phyloP scores from a whole-genome alignment of 2,329 filamentous ascomycete genomes.

The Neonectria coccinea region DNA sequence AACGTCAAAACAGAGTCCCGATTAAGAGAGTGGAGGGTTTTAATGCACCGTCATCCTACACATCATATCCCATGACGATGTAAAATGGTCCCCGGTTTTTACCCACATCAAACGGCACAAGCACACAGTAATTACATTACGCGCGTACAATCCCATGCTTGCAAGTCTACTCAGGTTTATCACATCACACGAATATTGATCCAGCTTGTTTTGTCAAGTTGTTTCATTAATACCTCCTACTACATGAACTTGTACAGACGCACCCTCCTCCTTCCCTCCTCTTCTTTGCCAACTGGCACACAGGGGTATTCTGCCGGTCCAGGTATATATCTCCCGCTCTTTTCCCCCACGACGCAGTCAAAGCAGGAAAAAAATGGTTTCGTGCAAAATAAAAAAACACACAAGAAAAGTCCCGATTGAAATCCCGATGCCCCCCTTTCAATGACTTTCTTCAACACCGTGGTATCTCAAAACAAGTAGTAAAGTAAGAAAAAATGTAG shows the following conservation, averaged over 20 bases:
- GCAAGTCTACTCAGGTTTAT: background rate
- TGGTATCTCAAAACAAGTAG: constrained; percentile 44
- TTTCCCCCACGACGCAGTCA: constrained; percentile 20
- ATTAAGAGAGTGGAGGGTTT: too few species aligned
- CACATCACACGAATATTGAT: background rate
- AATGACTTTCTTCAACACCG: constrained; percentile 33
- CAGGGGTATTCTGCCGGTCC: constrained; percentile 29
- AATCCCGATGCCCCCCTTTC: constrained; percentile 15
- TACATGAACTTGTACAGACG: constrained; percentile 20
- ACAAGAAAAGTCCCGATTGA: constrained; percentile 13
- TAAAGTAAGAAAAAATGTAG: constrained; percentile 30
- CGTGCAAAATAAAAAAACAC: background rate
- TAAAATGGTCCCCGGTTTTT: too few species aligned
- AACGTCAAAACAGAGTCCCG: too few species aligned
- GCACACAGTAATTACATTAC: background rate
- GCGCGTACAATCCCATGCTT: background rate
- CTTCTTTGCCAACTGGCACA: constrained; percentile 20
- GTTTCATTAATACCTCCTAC: constrained; percentile 37
- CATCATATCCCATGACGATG: background rate
- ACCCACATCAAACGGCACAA: background rate
- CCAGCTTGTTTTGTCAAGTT: constrained; percentile 13
- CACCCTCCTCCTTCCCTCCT: background rate
- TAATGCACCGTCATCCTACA: too few species aligned
- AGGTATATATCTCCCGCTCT: constrained; percentile 14
- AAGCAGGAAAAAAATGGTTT: constrained; percentile 3